Evolutionary conservation across 176 grass and related monocot genomes (phyloP).

Genomic region (Phragmites australis): DNA sequence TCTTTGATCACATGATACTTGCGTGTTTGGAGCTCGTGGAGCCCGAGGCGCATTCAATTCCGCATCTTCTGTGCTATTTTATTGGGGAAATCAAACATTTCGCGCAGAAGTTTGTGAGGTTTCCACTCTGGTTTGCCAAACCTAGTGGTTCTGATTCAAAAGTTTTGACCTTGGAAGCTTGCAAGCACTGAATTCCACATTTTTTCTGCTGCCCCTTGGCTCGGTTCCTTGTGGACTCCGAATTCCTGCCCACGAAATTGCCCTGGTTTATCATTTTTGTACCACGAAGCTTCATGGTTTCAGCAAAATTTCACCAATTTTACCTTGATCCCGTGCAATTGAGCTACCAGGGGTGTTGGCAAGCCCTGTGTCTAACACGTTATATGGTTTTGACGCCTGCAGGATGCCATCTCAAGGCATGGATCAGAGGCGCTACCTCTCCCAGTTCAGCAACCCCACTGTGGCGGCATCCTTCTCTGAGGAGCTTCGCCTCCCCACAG

Average conservation of each 20-base stretch:
- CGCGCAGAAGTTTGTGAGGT: neutral
- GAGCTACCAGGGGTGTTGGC: neutral
- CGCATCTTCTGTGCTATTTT: conserved; percentile 31
- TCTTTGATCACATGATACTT: conserved; percentile 44
- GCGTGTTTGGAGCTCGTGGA: conserved; percentile 31
- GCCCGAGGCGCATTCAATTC: conserved; percentile 45
- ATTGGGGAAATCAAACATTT: conserved; percentile 38
- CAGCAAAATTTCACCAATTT: neutral
- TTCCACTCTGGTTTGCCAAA: conserved; percentile 24
- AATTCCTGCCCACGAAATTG: conserved; percentile 15
- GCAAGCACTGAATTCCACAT: neutral
- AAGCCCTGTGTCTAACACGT: conserved; percentile 9
- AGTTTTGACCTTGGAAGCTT: conserved; percentile 35
- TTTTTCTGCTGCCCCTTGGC: neutral
- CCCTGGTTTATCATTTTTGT: neutral
- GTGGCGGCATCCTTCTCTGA: conserved; percentile 58
- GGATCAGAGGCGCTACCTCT: conserved; percentile 64
- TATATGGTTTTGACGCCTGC: conserved; percentile 9
- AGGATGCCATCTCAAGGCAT: conserved; percentile 72
- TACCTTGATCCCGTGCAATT: conserved; percentile 39
- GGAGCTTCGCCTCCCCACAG: conserved; percentile 61
- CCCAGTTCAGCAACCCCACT: conserved; percentile 42
- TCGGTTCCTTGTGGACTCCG: neutral
- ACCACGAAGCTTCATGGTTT: neutral
- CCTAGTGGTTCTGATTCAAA: conserved; percentile 18